phyloP scores from a whole-genome alignment of 225 moss, liverwort and hornwort genomes.

The Lunularia cruciata region DNA sequence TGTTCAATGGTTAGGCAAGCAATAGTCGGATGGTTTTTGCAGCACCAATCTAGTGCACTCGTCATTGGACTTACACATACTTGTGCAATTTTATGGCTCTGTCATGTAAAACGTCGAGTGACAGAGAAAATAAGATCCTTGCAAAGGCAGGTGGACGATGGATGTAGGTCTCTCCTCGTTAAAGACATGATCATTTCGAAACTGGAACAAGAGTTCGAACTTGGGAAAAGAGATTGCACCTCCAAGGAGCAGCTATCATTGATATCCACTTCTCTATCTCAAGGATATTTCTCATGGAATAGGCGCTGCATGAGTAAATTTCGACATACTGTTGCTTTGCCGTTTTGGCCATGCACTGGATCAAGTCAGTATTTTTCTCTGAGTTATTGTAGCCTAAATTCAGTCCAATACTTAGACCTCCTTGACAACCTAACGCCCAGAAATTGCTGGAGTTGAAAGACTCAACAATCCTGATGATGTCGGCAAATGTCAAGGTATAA shows the following conservation, averaged over 20 bases:
- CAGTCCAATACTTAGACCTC: not conserved
- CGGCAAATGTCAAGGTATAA: constrained; percentile 13
- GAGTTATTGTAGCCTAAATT: not conserved
- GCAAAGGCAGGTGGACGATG: constrained; percentile 8
- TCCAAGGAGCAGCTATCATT: constrained; percentile 17
- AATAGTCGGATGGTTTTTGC: too few relatives aligned
- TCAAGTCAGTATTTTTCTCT: too few relatives aligned
- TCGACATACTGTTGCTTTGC: too few relatives aligned
- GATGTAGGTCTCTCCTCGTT: not conserved
- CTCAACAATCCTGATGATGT: constrained; percentile 16
- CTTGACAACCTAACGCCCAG: constrained; percentile 32
- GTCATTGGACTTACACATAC: too few relatives aligned
- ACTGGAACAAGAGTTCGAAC: constrained; percentile 24
- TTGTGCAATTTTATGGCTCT: too few relatives aligned
- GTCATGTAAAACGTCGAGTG: too few relatives aligned
- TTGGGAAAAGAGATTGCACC: constrained; percentile 11
- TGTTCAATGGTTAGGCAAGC: too few relatives aligned
- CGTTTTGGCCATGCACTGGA: too few relatives aligned
- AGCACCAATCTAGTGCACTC: too few relatives aligned
- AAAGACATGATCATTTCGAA: constrained; percentile 22
- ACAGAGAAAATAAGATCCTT: constrained; percentile 22
- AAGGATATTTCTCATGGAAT: too few relatives aligned
- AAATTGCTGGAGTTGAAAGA: constrained; percentile 22
- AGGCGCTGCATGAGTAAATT: too few relatives aligned
- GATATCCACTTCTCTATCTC: constrained; percentile 25